These are phyloP conservation scores for Agrocybe praecox DNA, from an alignment of 768 basidiomycete genomes.

Conservation along the genomic window DNA sequence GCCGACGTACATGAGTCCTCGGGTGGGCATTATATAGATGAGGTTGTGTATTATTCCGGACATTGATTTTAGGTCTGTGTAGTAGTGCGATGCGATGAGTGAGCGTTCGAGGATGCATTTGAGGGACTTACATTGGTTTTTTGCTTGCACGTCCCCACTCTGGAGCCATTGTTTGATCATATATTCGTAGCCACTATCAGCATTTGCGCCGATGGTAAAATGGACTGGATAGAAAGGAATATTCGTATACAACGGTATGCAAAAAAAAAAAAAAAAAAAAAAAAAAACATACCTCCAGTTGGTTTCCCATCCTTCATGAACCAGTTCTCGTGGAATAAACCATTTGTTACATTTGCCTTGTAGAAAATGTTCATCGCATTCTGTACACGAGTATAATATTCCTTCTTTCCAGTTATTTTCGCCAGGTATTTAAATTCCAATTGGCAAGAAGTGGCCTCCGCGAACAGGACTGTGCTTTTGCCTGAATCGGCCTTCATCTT, in stretches of 20 bases:
- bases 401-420: conserved; percentile 60
- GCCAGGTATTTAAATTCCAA: conserved; percentile 79
- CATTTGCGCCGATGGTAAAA: conserved; percentile 56
- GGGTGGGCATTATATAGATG: conserved; percentile 56
- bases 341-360: conserved; percentile 27
- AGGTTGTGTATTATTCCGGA: conserved; percentile 59
- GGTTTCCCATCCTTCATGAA: conserved; percentile 23
- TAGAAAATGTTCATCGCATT: conserved; percentile 30
- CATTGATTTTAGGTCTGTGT: conserved; percentile 53
- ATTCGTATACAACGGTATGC: background rate
- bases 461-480: conserved; percentile 27
- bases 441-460: conserved; percentile 56
- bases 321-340: conserved; percentile 38
- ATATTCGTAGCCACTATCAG: conserved; percentile 72
- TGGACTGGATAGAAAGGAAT: conserved; percentile 29
- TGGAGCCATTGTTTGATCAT: conserved; percentile 67
- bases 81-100: background rate
- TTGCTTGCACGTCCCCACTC: conserved; percentile 46
- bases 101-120: too few species aligned
- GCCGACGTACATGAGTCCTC: conserved; percentile 66
- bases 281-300: conserved; percentile 22
- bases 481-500: conserved; percentile 18
- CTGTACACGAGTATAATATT: conserved; percentile 44
- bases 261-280: background rate
- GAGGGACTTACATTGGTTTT: conserved; percentile 61